These are phyloP conservation scores for Wickerhamiella parazyma DNA, from an alignment of 805 yeast genomes.

Conservation along the genomic window DNA sequence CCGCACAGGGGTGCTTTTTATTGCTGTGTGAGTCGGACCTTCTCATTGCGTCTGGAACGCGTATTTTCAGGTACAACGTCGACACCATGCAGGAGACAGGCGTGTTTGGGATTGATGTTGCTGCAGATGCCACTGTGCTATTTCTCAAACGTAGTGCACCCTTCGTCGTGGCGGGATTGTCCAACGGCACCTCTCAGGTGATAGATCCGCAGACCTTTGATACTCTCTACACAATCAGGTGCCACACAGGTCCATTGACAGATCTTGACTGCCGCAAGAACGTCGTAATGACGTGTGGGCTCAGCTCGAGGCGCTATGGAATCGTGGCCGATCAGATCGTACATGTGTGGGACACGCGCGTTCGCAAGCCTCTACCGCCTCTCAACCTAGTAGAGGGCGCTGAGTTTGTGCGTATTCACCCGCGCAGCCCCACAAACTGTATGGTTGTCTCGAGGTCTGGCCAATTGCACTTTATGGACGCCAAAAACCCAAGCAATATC, in stretches of 20 bases:
- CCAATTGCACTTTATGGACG: conserved; percentile 73
- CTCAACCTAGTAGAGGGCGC: conserved; percentile 87
- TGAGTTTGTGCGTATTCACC: conserved; percentile 68
- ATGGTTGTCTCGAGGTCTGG: conserved; percentile 65
- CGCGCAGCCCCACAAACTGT: conserved; percentile 66
- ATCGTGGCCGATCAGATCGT: conserved; percentile 65
- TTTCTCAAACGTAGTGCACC: conserved; percentile 24
- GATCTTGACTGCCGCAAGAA: conserved; percentile 28
- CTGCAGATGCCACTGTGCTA: conserved; percentile 17
- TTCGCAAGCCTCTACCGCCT: conserved; percentile 60
- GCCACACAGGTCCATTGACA: conserved; percentile 29
- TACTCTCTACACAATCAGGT: conserved; percentile 20
- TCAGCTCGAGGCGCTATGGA: conserved; percentile 48
- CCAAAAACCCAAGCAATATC: conserved; percentile 60
- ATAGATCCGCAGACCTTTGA: conserved; percentile 27
- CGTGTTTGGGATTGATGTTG: conserved; percentile 18
- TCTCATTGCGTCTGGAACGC: conserved; percentile 24
- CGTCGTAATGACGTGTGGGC: conserved; percentile 56
- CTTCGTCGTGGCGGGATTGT: conserved; percentile 25
- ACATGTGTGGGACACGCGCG: conserved; percentile 64
- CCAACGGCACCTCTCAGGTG: conserved; percentile 25
- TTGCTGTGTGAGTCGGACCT: conserved; percentile 25
- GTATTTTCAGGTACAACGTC: conserved; percentile 22
- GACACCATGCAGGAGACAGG: conserved; percentile 28
- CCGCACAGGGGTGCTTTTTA: conserved; percentile 16